Conservation (phyloP, 2,329 filamentous ascomycete species). For the Penicillium sp. region DNA sequence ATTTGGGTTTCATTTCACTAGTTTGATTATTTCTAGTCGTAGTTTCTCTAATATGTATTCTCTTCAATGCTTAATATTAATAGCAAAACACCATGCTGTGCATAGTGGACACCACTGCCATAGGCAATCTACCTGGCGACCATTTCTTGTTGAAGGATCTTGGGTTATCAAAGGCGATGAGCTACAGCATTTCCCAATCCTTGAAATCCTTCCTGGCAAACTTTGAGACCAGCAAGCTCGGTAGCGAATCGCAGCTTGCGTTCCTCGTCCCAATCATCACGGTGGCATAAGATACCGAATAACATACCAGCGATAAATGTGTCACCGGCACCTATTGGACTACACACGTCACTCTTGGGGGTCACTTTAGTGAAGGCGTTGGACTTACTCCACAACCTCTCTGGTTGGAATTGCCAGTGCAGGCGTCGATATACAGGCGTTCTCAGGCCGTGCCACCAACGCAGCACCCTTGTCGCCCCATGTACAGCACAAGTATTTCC, state of each 20-base stretch:
- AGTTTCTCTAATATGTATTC: background rate
- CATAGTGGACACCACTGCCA: no score
- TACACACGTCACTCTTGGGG: conserved; percentile 31
- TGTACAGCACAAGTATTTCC: conserved; percentile 52
- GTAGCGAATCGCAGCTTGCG: conserved; percentile 59
- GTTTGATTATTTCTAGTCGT: background rate
- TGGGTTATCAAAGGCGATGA: background rate
- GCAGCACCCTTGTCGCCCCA: conserved; percentile 57
- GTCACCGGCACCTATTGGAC: conserved; percentile 69
- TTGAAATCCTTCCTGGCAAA: conserved; percentile 62
- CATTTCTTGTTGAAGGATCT: background rate
- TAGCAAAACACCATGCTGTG: background rate
- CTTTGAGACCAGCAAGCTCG: conserved; percentile 63
- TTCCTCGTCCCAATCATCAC: conserved; percentile 46
- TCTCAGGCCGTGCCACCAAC: conserved; percentile 38
- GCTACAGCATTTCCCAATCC: conserved; percentile 38
- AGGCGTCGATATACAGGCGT: conserved; percentile 39
- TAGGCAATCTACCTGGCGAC: background rate
- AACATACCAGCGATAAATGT: conserved; percentile 71
- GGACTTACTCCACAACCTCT: conserved; percentile 58
- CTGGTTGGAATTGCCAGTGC: conserved; percentile 39
- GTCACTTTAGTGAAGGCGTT: conserved; percentile 12
- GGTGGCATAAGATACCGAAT: conserved; percentile 55
- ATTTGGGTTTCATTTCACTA: background rate
- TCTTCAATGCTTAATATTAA: background rate